Base-by-base conservation (phyloP, 139 green algal species). In the Picochlorum sp. region DNA sequence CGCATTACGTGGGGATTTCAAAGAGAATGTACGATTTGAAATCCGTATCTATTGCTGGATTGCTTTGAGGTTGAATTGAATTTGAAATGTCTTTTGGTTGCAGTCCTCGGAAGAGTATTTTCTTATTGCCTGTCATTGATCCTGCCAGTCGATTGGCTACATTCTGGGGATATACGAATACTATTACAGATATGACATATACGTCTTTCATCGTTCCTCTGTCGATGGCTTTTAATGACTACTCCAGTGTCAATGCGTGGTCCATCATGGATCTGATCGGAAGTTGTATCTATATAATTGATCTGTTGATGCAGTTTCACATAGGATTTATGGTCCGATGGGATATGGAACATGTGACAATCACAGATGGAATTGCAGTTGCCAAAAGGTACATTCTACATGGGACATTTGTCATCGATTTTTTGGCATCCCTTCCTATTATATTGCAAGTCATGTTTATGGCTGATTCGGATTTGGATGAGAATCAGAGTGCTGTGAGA, bases 161-260 rank as follows among this genome's bases (percentile, higher is more conserved):
- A 14, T 24, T 30, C 18, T 70, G 68, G 68, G 18, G n/a, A n/a
- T 13, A 20, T 2, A 11, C 67, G 10, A 57, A 60, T 16, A 70
- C 38, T 20, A 11, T 65, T 9, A 57, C 24, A 9, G 68, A 70
- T 16, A 20, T 74, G 15, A 56, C 30, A 1, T 74, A 69, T 28
- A 74, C 67, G 10, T 50, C 69, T 6, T 76, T 71, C 11, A 10
- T 71, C 2, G 69, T 76, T 3, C 52, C 69, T 0, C 13, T 76
- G 2, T 71, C 69, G 0, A 31, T 76, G 4, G 69, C 54, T 1
- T 76, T 76, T 47, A 67, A 71, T 41, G 8, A 60, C 9, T 52
- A 16, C 0, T 26, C 20, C 6, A 21, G 15, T 0, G 1, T 34
- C 61, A 65, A 45, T 57, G 62, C 45, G 14, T 65, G 63, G 15